These are phyloP conservation scores for Chloris gayana DNA, from an alignment of 176 grass and related monocot genomes.

Conservation along the genomic window DNA sequence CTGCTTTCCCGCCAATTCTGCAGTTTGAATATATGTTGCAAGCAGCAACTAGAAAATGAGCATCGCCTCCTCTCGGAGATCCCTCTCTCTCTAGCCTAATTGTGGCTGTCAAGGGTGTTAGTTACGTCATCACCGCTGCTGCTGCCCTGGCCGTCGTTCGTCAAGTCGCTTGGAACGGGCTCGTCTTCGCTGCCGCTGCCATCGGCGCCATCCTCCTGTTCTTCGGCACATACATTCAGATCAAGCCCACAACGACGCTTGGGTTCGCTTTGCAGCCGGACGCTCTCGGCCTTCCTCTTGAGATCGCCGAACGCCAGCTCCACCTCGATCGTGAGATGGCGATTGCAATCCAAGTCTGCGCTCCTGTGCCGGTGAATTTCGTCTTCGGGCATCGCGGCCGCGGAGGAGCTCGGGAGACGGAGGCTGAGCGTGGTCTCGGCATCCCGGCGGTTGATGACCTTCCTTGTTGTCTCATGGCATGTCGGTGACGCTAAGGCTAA, in stretches of 20 bases:
- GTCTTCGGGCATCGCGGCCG: neutral
- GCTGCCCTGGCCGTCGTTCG: slow-evolving; percentile 31
- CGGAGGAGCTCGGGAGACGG: slow-evolving; percentile 45
- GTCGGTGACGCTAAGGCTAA: neutral
- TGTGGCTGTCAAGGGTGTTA: neutral
- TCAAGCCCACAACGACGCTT: slow-evolving; percentile 48
- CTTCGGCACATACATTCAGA: slow-evolving; percentile 50
- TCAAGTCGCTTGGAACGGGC: slow-evolving; percentile 58
- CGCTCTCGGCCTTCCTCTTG: slow-evolving; percentile 42
- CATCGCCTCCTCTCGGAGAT: too few species aligned
- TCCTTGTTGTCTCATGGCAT: neutral
- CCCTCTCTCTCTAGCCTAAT: neutral
- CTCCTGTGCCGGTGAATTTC: neutral
- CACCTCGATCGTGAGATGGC: neutral
- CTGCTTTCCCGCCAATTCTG: slow-evolving; percentile 23
- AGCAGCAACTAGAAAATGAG: neutral
- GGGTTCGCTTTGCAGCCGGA: neutral
- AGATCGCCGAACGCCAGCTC: slow-evolving; percentile 25
- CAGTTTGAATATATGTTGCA: slow-evolving; percentile 18
- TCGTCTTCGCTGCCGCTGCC: slow-evolving; percentile 28
- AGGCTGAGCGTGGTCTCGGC: slow-evolving; percentile 37
- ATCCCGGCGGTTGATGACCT: neutral
- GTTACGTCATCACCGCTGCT: slow-evolving; percentile 1
- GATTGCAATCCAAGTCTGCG: slow-evolving; percentile 14
- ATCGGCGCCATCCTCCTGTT: neutral